Evolutionary conservation across 805 yeast genomes (phyloP).

Genomic region (Kodamaea neixiangensis): DNA sequence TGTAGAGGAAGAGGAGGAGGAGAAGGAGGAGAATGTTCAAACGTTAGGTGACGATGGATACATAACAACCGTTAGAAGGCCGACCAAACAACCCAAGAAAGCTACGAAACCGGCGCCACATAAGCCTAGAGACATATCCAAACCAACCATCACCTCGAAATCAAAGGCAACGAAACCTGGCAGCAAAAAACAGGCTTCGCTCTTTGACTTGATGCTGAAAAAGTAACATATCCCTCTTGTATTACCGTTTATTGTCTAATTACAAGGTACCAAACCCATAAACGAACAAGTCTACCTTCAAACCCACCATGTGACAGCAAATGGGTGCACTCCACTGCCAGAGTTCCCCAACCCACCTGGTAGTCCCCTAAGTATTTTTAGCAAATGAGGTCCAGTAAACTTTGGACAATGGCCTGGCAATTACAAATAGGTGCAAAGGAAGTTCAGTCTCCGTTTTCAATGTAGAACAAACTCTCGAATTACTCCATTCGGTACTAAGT

Average conservation of each 20-base stretch:
- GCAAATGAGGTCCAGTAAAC: too few species aligned
- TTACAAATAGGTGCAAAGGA: too few species aligned
- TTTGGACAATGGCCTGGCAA: too few species aligned
- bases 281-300: neutral
- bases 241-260: conserved; percentile 2
- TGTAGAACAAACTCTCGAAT: too few species aligned
- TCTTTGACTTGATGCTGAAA: conserved; percentile 8
- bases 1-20: conserved; percentile 10
- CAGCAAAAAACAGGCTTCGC: conserved; percentile 11
- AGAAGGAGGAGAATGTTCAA: conserved; percentile 10
- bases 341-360: too few species aligned
- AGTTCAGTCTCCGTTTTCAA: too few species aligned
- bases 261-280: neutral
- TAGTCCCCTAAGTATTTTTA: too few species aligned
- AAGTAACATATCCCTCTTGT: neutral
- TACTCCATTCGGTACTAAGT: too few species aligned
- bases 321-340: too few species aligned
- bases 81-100: conserved; percentile 17
- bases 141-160: conserved; percentile 3
- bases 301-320: too few species aligned
- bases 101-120: conserved; percentile 10
- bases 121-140: conserved; percentile 20
- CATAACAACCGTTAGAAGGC: conserved; percentile 40
- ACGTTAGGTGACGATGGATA: conserved; percentile 54
- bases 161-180: neutral